Evolutionary conservation across 108 stramenopile species (phyloP).

Genomic region (Cyclostephanos tholiformis): DNA sequence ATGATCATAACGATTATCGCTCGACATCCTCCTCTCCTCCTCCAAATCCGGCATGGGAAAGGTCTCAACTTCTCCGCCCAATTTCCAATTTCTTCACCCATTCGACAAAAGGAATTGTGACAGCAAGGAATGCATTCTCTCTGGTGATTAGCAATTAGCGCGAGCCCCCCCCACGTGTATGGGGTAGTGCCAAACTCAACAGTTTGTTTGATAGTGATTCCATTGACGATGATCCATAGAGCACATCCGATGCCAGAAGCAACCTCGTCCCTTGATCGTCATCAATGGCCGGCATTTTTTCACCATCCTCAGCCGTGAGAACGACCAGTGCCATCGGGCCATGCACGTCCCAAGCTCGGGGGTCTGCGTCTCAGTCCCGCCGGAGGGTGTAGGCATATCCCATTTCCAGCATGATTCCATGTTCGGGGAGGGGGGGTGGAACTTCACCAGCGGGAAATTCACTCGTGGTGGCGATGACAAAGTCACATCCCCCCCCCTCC

Average conservation of each 20-base stretch:
- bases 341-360: conserved; percentile 52
- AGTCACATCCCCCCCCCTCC: too few species aligned
- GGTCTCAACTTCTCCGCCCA: neutral
- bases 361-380: conserved; percentile 39
- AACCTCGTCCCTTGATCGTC: conserved; percentile 20
- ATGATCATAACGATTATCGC: neutral
- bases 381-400: conserved; percentile 47
- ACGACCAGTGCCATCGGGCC: conserved; percentile 53
- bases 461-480: too few species aligned
- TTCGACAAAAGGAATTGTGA: neutral
- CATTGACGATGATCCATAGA: conserved; percentile 44
- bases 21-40: conserved; percentile 15
- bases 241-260: conserved; percentile 36
- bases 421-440: too few species aligned
- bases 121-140: neutral
- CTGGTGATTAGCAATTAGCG: neutral
- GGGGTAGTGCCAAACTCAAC: conserved; percentile 21
- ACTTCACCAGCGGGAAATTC: too few species aligned
- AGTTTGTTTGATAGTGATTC: conserved; percentile 31
- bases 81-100: neutral
- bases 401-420: conserved; percentile 54
- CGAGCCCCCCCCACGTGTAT: conserved; percentile 37
- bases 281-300: conserved; percentile 25
- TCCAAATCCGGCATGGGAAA: neutral
- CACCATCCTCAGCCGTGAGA: conserved; percentile 3